phyloP scores from a whole-genome alignment of 495 filamentous ascomycete species.

The Aspergillus olivimuriae region DNA sequence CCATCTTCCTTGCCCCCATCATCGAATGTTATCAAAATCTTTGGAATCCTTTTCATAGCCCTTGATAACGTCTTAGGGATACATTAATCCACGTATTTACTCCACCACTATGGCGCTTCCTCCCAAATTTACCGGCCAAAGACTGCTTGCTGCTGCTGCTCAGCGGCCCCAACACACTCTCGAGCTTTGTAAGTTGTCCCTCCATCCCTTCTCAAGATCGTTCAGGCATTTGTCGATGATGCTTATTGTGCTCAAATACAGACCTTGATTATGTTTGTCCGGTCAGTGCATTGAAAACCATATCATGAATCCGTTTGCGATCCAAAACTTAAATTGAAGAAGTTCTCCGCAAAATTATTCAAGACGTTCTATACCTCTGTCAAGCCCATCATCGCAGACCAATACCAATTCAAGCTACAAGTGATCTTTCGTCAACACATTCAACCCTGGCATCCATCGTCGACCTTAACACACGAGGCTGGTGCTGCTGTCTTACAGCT shows the following conservation, averaged over 20 bases:
- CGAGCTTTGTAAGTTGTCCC: constrained; percentile 52
- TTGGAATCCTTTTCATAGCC: too few relatives aligned
- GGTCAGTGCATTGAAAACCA: constrained; percentile 27
- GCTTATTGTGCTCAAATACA: too few relatives aligned
- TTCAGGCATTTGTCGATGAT: neutral
- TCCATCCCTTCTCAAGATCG: neutral
- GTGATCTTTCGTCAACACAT: constrained; percentile 85
- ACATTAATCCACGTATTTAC: neutral
- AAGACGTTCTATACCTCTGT: constrained; percentile 57
- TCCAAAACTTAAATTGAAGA: constrained; percentile 9
- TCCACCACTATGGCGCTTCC: constrained; percentile 58
- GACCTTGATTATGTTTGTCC: constrained; percentile 85
- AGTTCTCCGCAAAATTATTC: constrained; percentile 66
- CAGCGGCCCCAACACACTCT: constrained; percentile 59
- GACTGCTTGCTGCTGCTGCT: constrained; percentile 37
- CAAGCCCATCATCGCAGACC: constrained; percentile 47
- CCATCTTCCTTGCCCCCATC: too few relatives aligned
- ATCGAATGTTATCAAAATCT: too few relatives aligned
- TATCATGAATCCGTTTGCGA: constrained; percentile 2
- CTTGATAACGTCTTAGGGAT: too few relatives aligned
- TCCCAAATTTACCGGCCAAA: constrained; percentile 69
- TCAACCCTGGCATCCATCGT: constrained; percentile 93
- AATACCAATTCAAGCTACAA: constrained; percentile 54
- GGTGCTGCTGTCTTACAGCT: constrained; percentile 67
- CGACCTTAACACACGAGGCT: constrained; percentile 82